A percentile compares a stretch with the other conserved stretches of the same genome.
Evolutionary conservation across 768 basidiomycete species (phyloP).

Genomic region (Xerocomus spinulosus): DNA sequence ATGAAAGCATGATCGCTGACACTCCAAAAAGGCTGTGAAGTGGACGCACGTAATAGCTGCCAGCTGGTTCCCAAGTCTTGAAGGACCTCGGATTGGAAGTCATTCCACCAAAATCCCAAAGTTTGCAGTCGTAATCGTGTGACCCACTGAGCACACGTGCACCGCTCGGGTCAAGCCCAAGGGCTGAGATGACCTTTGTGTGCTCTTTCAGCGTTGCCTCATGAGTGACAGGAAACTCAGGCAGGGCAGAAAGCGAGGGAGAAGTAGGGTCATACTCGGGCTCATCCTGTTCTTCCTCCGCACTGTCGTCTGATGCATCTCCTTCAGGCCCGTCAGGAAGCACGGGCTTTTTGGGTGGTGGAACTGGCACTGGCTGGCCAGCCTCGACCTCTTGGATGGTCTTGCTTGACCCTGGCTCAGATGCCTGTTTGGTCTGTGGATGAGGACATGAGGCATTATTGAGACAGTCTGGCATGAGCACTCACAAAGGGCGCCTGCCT

Average conservation of each 20-base stretch:
- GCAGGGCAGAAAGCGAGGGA: slow-evolving; percentile 36
- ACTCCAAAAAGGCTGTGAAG: background rate
- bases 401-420: slow-evolving; percentile 17
- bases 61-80: slow-evolving; percentile 93
- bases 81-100: slow-evolving; percentile 85
- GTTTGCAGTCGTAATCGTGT: slow-evolving; percentile 95
- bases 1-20: background rate
- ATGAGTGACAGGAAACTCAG: slow-evolving; percentile 81
- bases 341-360: background rate
- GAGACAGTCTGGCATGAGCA: slow-evolving; percentile 7
- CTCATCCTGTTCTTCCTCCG: slow-evolving; percentile 18
- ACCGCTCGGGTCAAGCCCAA: slow-evolving; percentile 90
- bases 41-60: slow-evolving; percentile 75
- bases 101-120: slow-evolving; percentile 99
- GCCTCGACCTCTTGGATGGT: slow-evolving; percentile 13
- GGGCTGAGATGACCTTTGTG: slow-evolving; percentile 89
- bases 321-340: slow-evolving; percentile 16
- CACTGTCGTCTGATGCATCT: slow-evolving; percentile 24
- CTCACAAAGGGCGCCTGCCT: slow-evolving; percentile 40
- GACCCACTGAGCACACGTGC: slow-evolving; percentile 88
- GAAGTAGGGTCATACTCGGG: slow-evolving; percentile 54
- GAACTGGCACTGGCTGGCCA: slow-evolving; percentile 12
- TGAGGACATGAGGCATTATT: slow-evolving; percentile 20
- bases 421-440: slow-evolving; percentile 12
- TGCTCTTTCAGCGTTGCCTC: slow-evolving; percentile 94